Percentiles rank a stretch among this genome's conserved stretches.
These are phyloP conservation scores for Metarhizium album DNA, from an alignment of 2,329 filamentous ascomycete species.

Conservation along the genomic window DNA sequence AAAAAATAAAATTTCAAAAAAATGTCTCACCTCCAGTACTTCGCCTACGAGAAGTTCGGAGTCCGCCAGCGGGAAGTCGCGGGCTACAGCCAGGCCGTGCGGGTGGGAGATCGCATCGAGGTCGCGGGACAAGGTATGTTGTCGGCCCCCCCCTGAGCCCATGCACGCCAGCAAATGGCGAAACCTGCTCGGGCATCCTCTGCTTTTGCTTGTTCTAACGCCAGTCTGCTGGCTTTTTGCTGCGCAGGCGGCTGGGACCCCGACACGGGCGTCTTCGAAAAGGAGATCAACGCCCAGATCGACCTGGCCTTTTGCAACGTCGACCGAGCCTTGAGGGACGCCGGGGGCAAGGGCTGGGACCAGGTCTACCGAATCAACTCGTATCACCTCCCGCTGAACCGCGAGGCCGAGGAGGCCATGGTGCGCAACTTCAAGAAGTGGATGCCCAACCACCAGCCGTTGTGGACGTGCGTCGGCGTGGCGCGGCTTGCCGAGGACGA, in stretches of 20 bases:
- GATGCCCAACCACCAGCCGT: slow-evolving; percentile 40
- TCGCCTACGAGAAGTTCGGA: neutral
- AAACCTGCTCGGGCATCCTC: too few relatives aligned
- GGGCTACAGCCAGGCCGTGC: neutral
- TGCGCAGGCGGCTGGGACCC: slow-evolving; percentile 23
- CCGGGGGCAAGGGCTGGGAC: slow-evolving; percentile 45
- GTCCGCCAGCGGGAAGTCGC: neutral
- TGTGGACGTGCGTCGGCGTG: slow-evolving; percentile 45
- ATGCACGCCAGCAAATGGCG: too few relatives aligned
- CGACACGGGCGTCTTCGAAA: slow-evolving; percentile 9
- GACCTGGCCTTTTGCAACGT: slow-evolving; percentile 47
- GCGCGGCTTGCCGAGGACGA: slow-evolving; percentile 31
- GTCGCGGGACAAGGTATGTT: slow-evolving; percentile 42
- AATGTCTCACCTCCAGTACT: slow-evolving; percentile 1
- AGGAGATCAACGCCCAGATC: slow-evolving; percentile 33
- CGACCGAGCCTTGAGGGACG: slow-evolving; percentile 36
- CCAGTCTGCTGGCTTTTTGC: slow-evolving; percentile 31
- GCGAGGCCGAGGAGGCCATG: slow-evolving; percentile 30
- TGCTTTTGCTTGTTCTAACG: too few relatives aligned
- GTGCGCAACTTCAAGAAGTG: slow-evolving; percentile 36
- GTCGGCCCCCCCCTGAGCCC: too few relatives aligned
- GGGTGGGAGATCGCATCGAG: slow-evolving; percentile 22
- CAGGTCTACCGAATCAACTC: slow-evolving; percentile 40
- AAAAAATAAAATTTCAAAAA: too few relatives aligned
- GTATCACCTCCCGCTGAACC: slow-evolving; percentile 32